These are phyloP conservation scores for Penicillium daleae DNA, from an alignment of 495 filamentous ascomycete genomes.

Conservation along the genomic window DNA sequence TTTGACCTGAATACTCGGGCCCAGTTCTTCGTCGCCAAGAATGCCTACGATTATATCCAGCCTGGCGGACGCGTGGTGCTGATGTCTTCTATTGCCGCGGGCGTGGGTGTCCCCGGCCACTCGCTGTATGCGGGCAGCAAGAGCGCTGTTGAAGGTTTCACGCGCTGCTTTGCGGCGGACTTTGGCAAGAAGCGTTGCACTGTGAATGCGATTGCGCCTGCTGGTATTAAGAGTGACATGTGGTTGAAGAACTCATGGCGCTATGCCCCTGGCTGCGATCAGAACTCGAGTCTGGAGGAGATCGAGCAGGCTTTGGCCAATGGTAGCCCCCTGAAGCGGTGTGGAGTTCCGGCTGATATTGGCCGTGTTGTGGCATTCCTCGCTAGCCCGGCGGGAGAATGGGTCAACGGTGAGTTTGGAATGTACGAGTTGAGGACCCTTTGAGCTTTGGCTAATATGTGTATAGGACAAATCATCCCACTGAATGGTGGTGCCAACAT, in stretches of 20 bases:
- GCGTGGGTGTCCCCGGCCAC: constrained; percentile 68
- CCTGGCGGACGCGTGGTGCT: constrained; percentile 66
- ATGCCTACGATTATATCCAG: constrained; percentile 70
- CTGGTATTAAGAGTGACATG: constrained; percentile 82
- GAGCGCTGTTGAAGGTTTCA: constrained; percentile 78
- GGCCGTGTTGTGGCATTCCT: constrained; percentile 61
- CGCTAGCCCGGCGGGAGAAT: constrained; percentile 58
- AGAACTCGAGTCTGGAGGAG: constrained; percentile 41
- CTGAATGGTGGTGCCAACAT: constrained; percentile 43
- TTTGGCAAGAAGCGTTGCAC: constrained; percentile 74
- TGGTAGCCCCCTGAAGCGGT: constrained; percentile 54
- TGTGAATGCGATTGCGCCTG: constrained; percentile 76
- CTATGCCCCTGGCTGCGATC: constrained; percentile 58
- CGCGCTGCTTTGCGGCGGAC: constrained; percentile 73
- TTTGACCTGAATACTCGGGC: constrained; percentile 77
- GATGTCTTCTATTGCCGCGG: constrained; percentile 60
- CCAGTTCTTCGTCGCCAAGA: constrained; percentile 84
- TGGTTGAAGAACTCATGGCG: constrained; percentile 67
- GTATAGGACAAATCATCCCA: constrained; percentile 38
- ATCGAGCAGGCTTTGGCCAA: constrained; percentile 48
- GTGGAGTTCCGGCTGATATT: constrained; percentile 60
- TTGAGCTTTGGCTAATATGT: constrained; percentile 5
- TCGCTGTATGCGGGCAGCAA: constrained; percentile 77
- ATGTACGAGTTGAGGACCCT: constrained; percentile 6
- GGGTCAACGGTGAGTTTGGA: constrained; percentile 60